Base-by-base conservation (phyloP, 2,329 filamentous ascomycete genomes). In the Exophiala spinifera region DNA sequence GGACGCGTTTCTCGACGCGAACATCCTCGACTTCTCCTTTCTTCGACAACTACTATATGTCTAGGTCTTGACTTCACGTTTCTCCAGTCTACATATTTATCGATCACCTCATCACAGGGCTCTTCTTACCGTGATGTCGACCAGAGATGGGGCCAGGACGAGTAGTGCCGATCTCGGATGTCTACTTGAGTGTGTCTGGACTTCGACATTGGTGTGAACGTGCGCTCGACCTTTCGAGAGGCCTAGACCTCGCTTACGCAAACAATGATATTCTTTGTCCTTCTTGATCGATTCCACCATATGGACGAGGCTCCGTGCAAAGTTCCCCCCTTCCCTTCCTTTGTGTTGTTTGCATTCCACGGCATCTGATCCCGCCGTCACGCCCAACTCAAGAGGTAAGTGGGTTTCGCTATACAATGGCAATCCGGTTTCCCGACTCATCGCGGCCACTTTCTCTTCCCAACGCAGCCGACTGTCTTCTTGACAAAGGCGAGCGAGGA, bases 181-280 rank as follows among this genome's bases (percentile, higher is more conserved):
- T 31, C 28, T 31, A 31, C 28, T n/a, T n/a, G n/a, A n/a, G n/a
- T n/a, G n/a, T n/a, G n/a, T n/a, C n/a, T 31, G 11, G 23, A 25
- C 23, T 25, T 25, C 23, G 7, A 4, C 23, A 3, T 7, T 25
- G 4, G 4, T 25, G 23, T 11, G 28, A 31, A 7, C 10, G 11
- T 31, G 28, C 28, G 28, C 33, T 21, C 46, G 20, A 7, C 14
- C 17, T 33, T n/a, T 51, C 3, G 14, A 33, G 33, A 39, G 28
- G 37, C 45, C 53, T 43, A 51, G 53, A 50, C 45, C 49, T 39
- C 37, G 25, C 4, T 28, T 31, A 17, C 28, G 15, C 36, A 23
- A 33, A 57, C 50, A 53, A 57, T 53, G 55, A 31, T 21, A 33
- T 46, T 40, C 33, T 49, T 48, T 55, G 50, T 47, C 50, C n/a